Evolutionary conservation across 2,329 filamentous ascomycete species (phyloP).

Genomic region (Diaporthe sp.): DNA sequence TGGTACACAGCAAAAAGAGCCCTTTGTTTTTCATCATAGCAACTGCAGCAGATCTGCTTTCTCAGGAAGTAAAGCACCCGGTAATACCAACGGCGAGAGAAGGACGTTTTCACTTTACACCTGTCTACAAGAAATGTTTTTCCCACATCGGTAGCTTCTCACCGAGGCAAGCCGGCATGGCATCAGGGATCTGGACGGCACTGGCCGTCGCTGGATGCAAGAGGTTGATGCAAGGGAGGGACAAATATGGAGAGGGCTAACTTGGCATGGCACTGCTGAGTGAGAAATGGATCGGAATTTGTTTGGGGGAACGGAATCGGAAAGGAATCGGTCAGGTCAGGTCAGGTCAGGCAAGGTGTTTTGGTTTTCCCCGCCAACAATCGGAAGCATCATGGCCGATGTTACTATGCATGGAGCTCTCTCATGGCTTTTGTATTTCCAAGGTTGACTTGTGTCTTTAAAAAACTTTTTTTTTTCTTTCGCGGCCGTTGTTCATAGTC

Average conservation of each 20-base stretch:
- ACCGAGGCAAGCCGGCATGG: conserved; percentile 19
- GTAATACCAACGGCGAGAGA: conserved; percentile 27
- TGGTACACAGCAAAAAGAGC: conserved; percentile 35
- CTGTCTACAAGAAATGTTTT: conserved; percentile 20
- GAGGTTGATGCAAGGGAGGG: conserved; percentile 4
- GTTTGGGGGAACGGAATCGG: conserved; percentile 19
- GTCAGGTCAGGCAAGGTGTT: conserved; percentile 23
- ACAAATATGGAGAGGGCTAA: background rate
- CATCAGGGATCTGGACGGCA: conserved; percentile 22
- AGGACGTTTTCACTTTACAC: conserved; percentile 29
- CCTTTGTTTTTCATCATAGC: conserved; percentile 35
- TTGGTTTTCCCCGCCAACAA: conserved; percentile 32
- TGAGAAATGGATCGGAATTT: conserved; percentile 19
- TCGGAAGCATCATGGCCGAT: conserved; percentile 35
- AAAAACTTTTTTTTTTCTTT: background rate
- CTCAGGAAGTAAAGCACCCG: conserved; percentile 24
- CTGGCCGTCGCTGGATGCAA: conserved; percentile 1
- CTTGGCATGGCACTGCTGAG: background rate
- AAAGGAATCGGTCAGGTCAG: conserved; percentile 21
- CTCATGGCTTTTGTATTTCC: conserved; percentile 35
- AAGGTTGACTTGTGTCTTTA: conserved; percentile 18
- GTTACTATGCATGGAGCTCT: conserved; percentile 36
- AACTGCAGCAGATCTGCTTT: conserved; percentile 39
- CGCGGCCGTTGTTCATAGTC: conserved; percentile 34
- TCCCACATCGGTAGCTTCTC: background rate